These are phyloP conservation scores for Malassezia psittaci DNA, from an alignment of 1,284 basidiomycete species.

Conservation along the genomic window DNA sequence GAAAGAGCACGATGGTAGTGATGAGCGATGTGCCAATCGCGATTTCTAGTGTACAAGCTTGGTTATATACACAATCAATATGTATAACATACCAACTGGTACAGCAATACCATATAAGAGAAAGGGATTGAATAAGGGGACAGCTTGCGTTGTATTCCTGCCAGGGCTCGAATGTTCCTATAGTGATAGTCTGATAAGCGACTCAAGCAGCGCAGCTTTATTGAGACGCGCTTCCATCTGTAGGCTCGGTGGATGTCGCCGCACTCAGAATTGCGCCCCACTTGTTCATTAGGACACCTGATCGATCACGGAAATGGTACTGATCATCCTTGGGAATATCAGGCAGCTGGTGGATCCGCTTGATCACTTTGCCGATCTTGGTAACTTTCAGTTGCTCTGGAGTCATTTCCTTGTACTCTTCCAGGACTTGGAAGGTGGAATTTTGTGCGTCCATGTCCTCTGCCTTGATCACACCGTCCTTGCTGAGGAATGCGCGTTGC, in stretches of 20 bases:
- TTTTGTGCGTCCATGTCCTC: slow-evolving; percentile 55
- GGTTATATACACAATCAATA: too few relatives aligned
- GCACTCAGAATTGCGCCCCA: slow-evolving; percentile 28
- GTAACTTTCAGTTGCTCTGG: slow-evolving; percentile 73
- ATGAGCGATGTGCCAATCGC: too few relatives aligned
- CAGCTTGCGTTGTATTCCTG: too few relatives aligned
- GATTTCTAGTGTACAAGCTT: too few relatives aligned
- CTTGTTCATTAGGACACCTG: slow-evolving; percentile 51
- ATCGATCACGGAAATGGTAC: slow-evolving; percentile 71
- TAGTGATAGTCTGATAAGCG: too few relatives aligned
- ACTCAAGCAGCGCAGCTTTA: too few relatives aligned
- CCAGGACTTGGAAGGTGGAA: slow-evolving; percentile 68
- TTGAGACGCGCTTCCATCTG: too few relatives aligned
- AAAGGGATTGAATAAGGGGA: too few relatives aligned
- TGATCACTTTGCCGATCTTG: slow-evolving; percentile 97
- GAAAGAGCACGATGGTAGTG: too few relatives aligned
- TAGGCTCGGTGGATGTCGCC: not conserved
- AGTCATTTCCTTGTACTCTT: slow-evolving; percentile 68
- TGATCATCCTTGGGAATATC: slow-evolving; percentile 70
- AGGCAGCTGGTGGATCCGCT: slow-evolving; percentile 68
- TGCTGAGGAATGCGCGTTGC: slow-evolving; percentile 74
- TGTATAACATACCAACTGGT: too few relatives aligned
- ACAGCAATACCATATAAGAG: too few relatives aligned
- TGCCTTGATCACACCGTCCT: slow-evolving; percentile 46
- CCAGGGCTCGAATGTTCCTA: too few relatives aligned